Base-by-base conservation (phyloP, 805 yeast species). In the Torulaspora gathmanii region DNA sequence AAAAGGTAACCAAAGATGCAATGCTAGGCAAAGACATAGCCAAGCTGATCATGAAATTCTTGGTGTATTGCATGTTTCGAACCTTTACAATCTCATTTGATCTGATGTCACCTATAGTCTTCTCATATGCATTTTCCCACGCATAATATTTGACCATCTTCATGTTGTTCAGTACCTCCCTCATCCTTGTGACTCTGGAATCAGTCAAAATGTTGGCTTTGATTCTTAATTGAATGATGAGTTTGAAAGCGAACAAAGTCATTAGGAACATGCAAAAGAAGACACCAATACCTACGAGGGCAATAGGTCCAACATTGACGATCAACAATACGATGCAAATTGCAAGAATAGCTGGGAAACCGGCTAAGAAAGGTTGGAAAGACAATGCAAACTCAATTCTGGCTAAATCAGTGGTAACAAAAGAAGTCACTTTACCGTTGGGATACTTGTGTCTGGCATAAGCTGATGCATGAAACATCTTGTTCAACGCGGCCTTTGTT, bases 61-160 rank as follows among this genome's bases (percentile, higher is more conserved):
- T 78, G 23, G 78, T 61, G 34, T 80, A 70, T 57, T 85, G 90
- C 71, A 87, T 77, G 42, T 67, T 70, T 50, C 80, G 73, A 47
- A 90, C 74, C 40, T 71, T 69, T 3, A 57, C 54, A 75, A 86
- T 80, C 65, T 89, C 97, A 16, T 69, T 58, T 0, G 60, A 56
- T 61, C 97, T 77, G 22, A 78, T 70, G 10, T 70, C 72, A 12
- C 77, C 58, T 28, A 90, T 74, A 42, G 74, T 69, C 8, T 72
- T 63, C 43, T 73, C 72, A 61, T 87, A 90, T 0, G 96, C 89
- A 26, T 72, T 72, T 66, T 90, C 97, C 96, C 96, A 90, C 1
- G 95, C 86, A 62, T 89, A 90, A 62, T 77, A 85, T 68, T 90
- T 90, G 63, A 90, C 86, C 70, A 83, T 75, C 58, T 85, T 86